Base-by-base conservation (phyloP, 805 yeast genomes). In the Hyphopichia homilentoma region DNA sequence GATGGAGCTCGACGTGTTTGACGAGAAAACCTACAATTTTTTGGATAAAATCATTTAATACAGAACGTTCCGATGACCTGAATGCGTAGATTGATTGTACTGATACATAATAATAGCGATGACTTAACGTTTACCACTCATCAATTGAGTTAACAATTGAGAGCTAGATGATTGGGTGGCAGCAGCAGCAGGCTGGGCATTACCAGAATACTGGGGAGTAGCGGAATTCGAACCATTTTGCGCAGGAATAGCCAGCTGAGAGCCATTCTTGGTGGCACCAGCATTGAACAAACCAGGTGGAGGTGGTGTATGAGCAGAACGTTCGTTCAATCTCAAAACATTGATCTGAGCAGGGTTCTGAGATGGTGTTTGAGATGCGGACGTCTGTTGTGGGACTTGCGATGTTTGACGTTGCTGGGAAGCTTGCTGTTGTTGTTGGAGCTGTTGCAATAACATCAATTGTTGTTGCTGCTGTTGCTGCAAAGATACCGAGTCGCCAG, bases 51-150 rank as follows among this genome's bases (percentile, higher is more conserved):
- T n/a, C n/a, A n/a, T n/a, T n/a, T n/a, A n/a, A n/a, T n/a, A n/a
- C n/a, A n/a, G n/a, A n/a, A n/a, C n/a, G n/a, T n/a, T n/a, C n/a
- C n/a, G n/a, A n/a, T n/a, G n/a, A n/a, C n/a, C n/a, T n/a, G n/a
- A n/a, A n/a, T n/a, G n/a, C n/a, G n/a, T n/a, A n/a, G n/a, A n/a
- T n/a, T n/a, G n/a, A n/a, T n/a, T n/a, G n/a, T n/a, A n/a, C n/a
- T n/a, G n/a, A n/a, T n/a, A n/a, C n/a, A n/a, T n/a, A n/a, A n/a
- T n/a, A n/a, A n/a, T n/a, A n/a, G n/a, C n/a, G n/a, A n/a, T n/a
- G n/a, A n/a, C n/a, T n/a, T n/a, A n/a, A n/a, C n/a, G n/a, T n/a
- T 82, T 84, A 18, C 94, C 94, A 46, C 81, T 81, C 79, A 88
- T 81, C 52, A 88, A 67, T 57, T 87, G 96, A 36, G 79, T 85